Base-by-base conservation (phyloP, 352 stramenopile species). In the Plasmopara muralis region DNA sequence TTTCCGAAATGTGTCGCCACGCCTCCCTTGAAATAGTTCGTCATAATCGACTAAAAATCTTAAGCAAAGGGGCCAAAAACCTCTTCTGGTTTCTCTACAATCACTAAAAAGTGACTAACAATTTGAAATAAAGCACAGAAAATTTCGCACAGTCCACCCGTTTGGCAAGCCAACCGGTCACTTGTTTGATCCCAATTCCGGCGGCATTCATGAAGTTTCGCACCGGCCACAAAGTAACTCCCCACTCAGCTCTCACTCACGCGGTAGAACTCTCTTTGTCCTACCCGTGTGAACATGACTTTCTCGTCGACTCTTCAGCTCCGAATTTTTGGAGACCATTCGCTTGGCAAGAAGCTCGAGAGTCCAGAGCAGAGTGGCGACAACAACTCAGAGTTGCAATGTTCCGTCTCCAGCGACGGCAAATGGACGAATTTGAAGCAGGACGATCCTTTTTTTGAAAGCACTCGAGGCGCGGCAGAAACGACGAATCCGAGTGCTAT, bases 141-240 rank as follows among this genome's bases (percentile, higher is more conserved):
- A 46, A 57, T 59, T 68, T 68, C 53, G 38, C 47, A n/a, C 28
- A 45, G 43, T 47, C 55, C 50, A 64, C 50, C 45, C 51, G 60
- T 51, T 57, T 53, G 39, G 25, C 25, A 39, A 61, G 30, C 60
- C 35, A 61, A 51, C 34, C 45, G 55, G 46, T 69, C 25, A 41
- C 34, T 9, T 49, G 46, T 41, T 62, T 31, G 41, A 53, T 62
- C 48, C 49, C 57, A 61, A 34, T 67, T 64, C 41, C 41, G 35
- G 20, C 47, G 51, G 40, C 59, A 70, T 70, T 68, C n/a, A 68
- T 68, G 60, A 72, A 60, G 47, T 66, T 66, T 66, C 60, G 45
- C 51, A 50, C 44, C 55, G 50, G 38, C 41, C 56, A 47, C 47
- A 50, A 49, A 28, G 60, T 68, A 64, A 65, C 48, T 58, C 33